These are phyloP conservation scores for Cytospora piceae DNA, from an alignment of 2,329 filamentous ascomycete species.

Conservation along the genomic window DNA sequence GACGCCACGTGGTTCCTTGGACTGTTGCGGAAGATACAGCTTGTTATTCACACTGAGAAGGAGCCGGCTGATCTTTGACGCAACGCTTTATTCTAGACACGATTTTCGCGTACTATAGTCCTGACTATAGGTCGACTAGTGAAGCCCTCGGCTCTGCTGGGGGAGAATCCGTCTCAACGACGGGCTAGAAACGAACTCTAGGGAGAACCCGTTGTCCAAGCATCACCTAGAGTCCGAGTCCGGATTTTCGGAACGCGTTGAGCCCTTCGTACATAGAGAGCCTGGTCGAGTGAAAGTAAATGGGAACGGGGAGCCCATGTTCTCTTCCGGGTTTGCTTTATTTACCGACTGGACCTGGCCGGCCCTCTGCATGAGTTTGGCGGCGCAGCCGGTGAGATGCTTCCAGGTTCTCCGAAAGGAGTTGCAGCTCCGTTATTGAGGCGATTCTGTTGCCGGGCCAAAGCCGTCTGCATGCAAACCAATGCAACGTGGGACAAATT, in stretches of 20 bases:
- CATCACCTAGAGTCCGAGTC: conserved; percentile 1
- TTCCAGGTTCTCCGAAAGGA: not conserved
- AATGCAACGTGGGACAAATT: conserved; percentile 3
- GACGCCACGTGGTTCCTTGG: not conserved
- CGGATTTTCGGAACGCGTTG: not conserved
- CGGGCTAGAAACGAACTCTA: not conserved
- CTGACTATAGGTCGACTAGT: not conserved
- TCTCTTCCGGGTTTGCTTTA: not conserved
- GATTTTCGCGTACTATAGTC: conserved; percentile 9
- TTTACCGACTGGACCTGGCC: not conserved
- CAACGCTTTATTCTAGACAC: not conserved
- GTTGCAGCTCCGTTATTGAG: conserved; percentile 1
- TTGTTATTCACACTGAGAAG: conserved; percentile 2
- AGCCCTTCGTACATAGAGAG: too few relatives aligned
- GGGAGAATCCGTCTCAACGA: conserved; percentile 13
- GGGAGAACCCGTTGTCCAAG: conserved; percentile 8
- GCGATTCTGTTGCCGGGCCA: conserved; percentile 23
- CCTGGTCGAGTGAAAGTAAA: not conserved
- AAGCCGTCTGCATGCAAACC: conserved; percentile 6
- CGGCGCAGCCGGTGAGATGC: not conserved
- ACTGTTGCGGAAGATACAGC: not conserved
- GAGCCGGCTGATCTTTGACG: conserved; percentile 12
- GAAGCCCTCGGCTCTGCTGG: conserved; percentile 19
- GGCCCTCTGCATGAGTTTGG: not conserved
- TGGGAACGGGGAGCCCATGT: not conserved